These are phyloP conservation scores for Solanum lycopersicoides DNA, from an alignment of 257 asterid genomes.

Conservation along the genomic window DNA sequence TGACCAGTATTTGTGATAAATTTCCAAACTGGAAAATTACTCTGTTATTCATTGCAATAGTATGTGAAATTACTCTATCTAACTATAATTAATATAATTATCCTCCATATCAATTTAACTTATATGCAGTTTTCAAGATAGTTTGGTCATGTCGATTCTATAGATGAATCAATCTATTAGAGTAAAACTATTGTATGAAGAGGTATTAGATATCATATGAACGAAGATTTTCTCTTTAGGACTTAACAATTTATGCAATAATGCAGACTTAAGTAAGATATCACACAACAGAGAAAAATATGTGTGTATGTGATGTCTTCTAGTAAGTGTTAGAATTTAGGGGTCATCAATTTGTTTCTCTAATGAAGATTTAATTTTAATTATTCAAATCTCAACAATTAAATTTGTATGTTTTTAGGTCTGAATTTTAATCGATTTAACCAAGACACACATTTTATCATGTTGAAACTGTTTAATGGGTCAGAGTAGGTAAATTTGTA, in stretches of 20 bases:
- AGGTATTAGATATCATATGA: neutral
- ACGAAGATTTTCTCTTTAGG: neutral
- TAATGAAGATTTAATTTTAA: too few species aligned
- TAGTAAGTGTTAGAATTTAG: too few species aligned
- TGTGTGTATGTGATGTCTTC: neutral
- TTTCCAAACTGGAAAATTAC: too few species aligned
- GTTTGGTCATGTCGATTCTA: neutral
- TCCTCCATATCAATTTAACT: too few species aligned
- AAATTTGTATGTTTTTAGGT: too few species aligned
- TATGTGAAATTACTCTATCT: too few species aligned
- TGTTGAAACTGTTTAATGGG: neutral
- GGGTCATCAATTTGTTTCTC: too few species aligned
- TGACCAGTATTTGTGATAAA: too few species aligned
- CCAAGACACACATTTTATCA: neutral
- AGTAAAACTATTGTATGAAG: neutral
- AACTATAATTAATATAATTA: too few species aligned
- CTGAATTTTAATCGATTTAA: too few species aligned
- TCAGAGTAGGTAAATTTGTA: neutral
- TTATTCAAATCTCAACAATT: neutral
- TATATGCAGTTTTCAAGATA: neutral
- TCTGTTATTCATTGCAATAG: too few species aligned
- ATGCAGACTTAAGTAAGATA: neutral
- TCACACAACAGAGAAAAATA: too few species aligned
- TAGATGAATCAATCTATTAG: neutral
- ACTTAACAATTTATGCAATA: neutral